phyloP scores from a whole-genome alignment of 495 filamentous ascomycete species.

The Penicillium canescens region DNA sequence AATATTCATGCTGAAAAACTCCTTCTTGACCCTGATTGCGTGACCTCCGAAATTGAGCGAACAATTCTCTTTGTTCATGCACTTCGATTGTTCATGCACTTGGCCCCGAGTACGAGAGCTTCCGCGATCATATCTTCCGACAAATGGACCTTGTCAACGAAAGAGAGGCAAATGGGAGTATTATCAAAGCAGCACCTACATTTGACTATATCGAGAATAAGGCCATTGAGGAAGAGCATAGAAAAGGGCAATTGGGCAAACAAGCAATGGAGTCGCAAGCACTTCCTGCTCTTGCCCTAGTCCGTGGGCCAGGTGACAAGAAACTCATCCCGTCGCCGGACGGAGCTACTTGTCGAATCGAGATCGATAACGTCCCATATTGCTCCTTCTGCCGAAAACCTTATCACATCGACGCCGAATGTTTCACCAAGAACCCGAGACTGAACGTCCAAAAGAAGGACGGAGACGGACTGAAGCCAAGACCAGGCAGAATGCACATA shows the following conservation, averaged over 20 bases:
- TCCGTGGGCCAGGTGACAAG: constrained; percentile 7
- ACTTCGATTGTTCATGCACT: constrained; percentile 10
- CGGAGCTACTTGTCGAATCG: constrained; percentile 12
- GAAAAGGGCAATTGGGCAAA: constrained; percentile 16
- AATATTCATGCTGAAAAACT: constrained; percentile 16
- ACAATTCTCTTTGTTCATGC: constrained; percentile 16
- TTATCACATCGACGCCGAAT: constrained; percentile 10
- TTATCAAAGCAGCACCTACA: constrained; percentile 12
- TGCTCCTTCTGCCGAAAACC: constrained; percentile 14
- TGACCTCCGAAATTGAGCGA: constrained; percentile 16
- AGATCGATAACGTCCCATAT: constrained; percentile 14
- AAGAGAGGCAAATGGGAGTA: constrained; percentile 10
- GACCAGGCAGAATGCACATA: constrained; percentile 6
- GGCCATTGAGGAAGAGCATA: constrained; percentile 18
- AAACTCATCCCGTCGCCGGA: constrained; percentile 7
- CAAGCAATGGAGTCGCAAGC: constrained; percentile 7
- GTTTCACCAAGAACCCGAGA: constrained; percentile 14
- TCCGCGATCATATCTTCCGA: constrained; percentile 14
- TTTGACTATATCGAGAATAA: constrained; percentile 20
- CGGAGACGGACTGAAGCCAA: constrained; percentile 3
- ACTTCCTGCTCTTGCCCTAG: constrained; percentile 12
- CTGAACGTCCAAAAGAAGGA: constrained; percentile 7
- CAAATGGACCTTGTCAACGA: constrained; percentile 16
- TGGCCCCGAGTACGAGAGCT: constrained; percentile 14
- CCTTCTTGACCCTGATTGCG: constrained; percentile 12